Conservation (phyloP, 768 basidiomycete genomes). For the Boletus tylopilopsis region DNA sequence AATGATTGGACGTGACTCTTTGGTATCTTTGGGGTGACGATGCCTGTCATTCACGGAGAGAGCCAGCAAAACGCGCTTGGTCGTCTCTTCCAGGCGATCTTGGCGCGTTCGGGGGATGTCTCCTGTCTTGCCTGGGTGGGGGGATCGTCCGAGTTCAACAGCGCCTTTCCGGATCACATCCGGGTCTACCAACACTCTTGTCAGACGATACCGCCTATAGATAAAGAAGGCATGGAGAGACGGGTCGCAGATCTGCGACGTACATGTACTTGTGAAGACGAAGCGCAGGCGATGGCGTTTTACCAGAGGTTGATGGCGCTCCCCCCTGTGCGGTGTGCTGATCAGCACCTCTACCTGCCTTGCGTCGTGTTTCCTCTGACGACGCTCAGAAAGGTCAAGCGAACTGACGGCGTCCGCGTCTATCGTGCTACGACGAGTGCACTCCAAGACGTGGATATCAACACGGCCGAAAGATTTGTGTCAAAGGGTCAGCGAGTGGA, state of each 20-base stretch:
- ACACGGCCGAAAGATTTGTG: neutral
- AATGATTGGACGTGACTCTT: too few species aligned
- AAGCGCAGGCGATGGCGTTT: slow-evolving; percentile 1
- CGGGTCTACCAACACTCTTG: slow-evolving; percentile 5
- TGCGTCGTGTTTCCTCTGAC: slow-evolving; percentile 17
- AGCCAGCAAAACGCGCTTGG: slow-evolving; percentile 16
- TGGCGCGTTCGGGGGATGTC: slow-evolving; percentile 18
- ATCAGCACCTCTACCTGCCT: slow-evolving; percentile 12
- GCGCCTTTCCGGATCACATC: slow-evolving; percentile 16
- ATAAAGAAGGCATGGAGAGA: slow-evolving; percentile 5
- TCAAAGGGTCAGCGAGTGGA: neutral
- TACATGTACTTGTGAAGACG: neutral
- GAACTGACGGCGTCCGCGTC: neutral
- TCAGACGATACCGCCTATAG: slow-evolving; percentile 4
- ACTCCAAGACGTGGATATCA: slow-evolving; percentile 13
- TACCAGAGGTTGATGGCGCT: slow-evolving; percentile 1
- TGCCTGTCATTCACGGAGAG: slow-evolving; percentile 16
- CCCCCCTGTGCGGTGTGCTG: slow-evolving; percentile 2
- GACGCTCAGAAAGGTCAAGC: neutral
- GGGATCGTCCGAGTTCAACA: slow-evolving; percentile 19
- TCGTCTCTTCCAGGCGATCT: slow-evolving; percentile 17
- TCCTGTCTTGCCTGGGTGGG: slow-evolving; percentile 20
- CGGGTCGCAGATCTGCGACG: neutral
- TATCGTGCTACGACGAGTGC: slow-evolving; percentile 5
- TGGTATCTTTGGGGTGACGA: slow-evolving; percentile 18